Evolutionary conservation across 164 flowering plant species (phyloP), one percentile per base, ranked within the genome.

Genomic region (Magnolia kwangsiensis): DNA sequence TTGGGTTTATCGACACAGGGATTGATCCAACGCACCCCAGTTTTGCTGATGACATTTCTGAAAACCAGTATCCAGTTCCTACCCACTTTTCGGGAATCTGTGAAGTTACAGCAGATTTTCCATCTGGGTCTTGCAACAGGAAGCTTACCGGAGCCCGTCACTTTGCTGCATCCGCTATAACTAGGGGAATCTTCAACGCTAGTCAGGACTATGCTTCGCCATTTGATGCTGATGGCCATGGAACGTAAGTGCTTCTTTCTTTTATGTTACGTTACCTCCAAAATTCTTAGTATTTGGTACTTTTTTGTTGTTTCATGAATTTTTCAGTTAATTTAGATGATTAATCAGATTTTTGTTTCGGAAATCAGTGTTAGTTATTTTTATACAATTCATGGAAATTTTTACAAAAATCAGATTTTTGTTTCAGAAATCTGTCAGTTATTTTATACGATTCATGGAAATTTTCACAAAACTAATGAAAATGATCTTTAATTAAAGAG

Each of bases 81-180:
- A 23, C 82, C 49, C 97, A 87, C 81, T 96, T 88, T 75, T 81
- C 96, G 19, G 99, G 99, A 24, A 82, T 96, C 69, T 96, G 99
- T 85, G 99, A 96, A 82, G 99, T 96, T 61, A 92, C 98, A 45
- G 82, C 73, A 49, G 99, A 96, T 80, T 96, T 96, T 76, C 99
- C 99, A 75, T 92, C 99, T 74, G 98, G 98, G 8, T 96, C 99
- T 10, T 96, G 99, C 87, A 96, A 96, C 81, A 89, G 98, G 76
- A 96, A 96, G 85, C 97, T 96, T 75, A 74, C 94, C 75, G 99
- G 94, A n/a, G 98, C 98, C 21, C 97, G 97, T 37, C 99, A 96
- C 88, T 96, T 96, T 85, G 99, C 99, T 0, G 96, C 96, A 50
- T 96, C 99, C 72, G 98, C 99, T 75, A 96, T 96, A 74, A 91